phyloP scores from a whole-genome alignment of 1,139 yeast genomes.

The Diutina mesorugosa region DNA sequence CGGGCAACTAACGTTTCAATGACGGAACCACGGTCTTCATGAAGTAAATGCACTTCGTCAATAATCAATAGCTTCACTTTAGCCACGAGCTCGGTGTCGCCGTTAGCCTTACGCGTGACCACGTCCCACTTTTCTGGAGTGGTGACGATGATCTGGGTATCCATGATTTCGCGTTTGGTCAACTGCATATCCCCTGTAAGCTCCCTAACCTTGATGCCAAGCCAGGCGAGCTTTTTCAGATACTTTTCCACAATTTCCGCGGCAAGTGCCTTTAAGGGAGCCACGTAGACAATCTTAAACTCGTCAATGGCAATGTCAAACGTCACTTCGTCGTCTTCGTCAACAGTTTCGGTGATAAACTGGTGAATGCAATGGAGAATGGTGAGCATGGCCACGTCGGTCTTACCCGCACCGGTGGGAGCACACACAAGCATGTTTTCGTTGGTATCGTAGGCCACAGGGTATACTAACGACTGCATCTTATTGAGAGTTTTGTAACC shows the following conservation, averaged over 20 bases:
- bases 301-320: slow-evolving; percentile 59
- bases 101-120: slow-evolving; percentile 78
- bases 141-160: slow-evolving; percentile 86
- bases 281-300: slow-evolving; percentile 87
- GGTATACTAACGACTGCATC: slow-evolving; percentile 85
- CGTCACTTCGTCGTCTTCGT: slow-evolving; percentile 28
- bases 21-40: slow-evolving; percentile 1
- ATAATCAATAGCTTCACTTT: neutral
- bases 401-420: slow-evolving; percentile 99
- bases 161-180: slow-evolving; percentile 67
- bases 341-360: slow-evolving; percentile 28
- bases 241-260: slow-evolving; percentile 95
- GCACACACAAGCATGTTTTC: slow-evolving; percentile 97
- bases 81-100: slow-evolving; percentile 34
- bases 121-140: slow-evolving; percentile 99
- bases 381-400: slow-evolving; percentile 87
- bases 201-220: slow-evolving; percentile 79
- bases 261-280: slow-evolving; percentile 92
- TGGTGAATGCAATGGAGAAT: slow-evolving; percentile 75
- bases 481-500: slow-evolving; percentile 69
- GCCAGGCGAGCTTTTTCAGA: slow-evolving; percentile 64
- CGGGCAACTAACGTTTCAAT: slow-evolving; percentile 1
- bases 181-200: slow-evolving; percentile 96
- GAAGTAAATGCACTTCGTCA: slow-evolving; percentile 1
- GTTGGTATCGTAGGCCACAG: slow-evolving; percentile 84